Evolutionary conservation across 306 rosid species (phyloP), one percentile per base, ranked within the genome.

Genomic region (Cicer bijugum): DNA sequence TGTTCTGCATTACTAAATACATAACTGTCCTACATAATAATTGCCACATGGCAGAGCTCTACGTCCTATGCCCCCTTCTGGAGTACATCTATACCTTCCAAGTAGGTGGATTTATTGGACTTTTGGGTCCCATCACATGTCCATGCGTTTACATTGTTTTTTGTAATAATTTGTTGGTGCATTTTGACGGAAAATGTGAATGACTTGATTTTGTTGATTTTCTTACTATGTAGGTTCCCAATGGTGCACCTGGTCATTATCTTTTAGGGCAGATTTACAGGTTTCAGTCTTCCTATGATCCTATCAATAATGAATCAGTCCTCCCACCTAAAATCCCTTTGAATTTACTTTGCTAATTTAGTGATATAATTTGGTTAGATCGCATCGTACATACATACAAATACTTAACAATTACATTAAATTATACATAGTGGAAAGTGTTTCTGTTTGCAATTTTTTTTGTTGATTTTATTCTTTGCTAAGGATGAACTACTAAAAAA

Each of bases 231-330:
- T 84, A 94, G 98, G 88, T 94, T 84, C 97, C 98, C 64, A 94
- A 94, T 69, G 98, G 97, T 15, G 97, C 96, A 66, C 88, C 98
- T 47, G 98, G 98, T 79, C 97, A 94, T 84, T 94, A 88, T 89
- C 92, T 94, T 23, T 86, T 94, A 35, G 98, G 98, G 81, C 89
- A 89, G 74, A 76, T 94, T 79, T 94, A 89, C 93, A 94, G 98
- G 98, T 94, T 74, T 71, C 73, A 55, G 23, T 63, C 71, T 77
- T 56, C 45, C 12, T 53, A n/a, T 59, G 1, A 35, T 59, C 44
- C 43, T 59, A 28, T 28, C 35, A 28, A 28, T 28, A 28, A 28
- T 28, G 35, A 28, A 28, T 4, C 35, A 28, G 33, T 28, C 4
- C 35, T 28, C 4, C 35, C 35, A 28, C 43, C 7, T 12, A 12